These are phyloP conservation scores for Chlorophyllum brunneum DNA, from an alignment of 768 basidiomycete species.

Conservation along the genomic window DNA sequence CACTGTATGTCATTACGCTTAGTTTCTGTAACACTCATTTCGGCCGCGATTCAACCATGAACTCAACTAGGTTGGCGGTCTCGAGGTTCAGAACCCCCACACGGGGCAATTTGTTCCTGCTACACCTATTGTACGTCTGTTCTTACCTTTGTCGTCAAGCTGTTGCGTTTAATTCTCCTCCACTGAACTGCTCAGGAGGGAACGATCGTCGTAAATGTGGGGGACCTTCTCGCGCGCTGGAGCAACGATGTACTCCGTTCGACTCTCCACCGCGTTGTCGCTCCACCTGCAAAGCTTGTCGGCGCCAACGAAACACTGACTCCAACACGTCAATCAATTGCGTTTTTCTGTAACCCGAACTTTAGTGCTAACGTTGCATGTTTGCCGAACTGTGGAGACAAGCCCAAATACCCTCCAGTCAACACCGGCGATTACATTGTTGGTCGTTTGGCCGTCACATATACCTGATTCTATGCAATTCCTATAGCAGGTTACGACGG, in stretches of 20 bases:
- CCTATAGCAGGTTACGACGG: not conserved
- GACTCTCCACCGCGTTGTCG: conserved; percentile 81
- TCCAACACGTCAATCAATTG: conserved; percentile 72
- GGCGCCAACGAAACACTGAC: conserved; percentile 50
- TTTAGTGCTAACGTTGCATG: conserved; percentile 63
- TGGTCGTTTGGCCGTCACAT: conserved; percentile 59
- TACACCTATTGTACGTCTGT: conserved; percentile 60
- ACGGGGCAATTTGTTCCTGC: conserved; percentile 71
- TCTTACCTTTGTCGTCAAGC: conserved; percentile 3
- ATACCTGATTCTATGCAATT: conserved; percentile 29
- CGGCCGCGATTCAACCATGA: not conserved
- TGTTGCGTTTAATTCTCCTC: conserved; percentile 4
- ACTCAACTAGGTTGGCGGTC: conserved; percentile 60
- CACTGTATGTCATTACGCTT: conserved; percentile 32
- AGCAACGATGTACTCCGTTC: conserved; percentile 77
- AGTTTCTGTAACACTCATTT: not conserved
- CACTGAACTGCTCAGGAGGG: conserved; percentile 46
- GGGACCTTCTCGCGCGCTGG: conserved; percentile 80
- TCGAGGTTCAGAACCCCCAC: conserved; percentile 80
- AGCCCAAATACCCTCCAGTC: conserved; percentile 64
- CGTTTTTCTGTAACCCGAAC: conserved; percentile 87
- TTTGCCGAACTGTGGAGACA: conserved; percentile 59
- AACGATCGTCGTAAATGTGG: conserved; percentile 81
- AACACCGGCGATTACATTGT: conserved; percentile 78
- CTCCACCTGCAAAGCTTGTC: conserved; percentile 51